These are phyloP conservation scores for Fusarium multiceps DNA, from an alignment of 2,329 filamentous ascomycete species.

Conservation along the genomic window DNA sequence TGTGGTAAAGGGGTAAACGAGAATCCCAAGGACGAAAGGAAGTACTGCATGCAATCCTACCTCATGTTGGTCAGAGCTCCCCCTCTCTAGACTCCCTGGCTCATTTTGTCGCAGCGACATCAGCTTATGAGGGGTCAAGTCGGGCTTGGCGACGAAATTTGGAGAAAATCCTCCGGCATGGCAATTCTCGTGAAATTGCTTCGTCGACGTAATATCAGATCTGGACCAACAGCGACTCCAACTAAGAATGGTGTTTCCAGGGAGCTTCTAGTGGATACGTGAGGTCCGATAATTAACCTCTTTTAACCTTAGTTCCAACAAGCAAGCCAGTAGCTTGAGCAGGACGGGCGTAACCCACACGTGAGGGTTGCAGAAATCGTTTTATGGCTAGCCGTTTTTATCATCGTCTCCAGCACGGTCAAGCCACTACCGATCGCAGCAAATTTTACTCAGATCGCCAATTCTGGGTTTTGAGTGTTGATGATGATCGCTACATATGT, in stretches of 20 bases:
- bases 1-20: background rate
- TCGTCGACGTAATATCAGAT: background rate
- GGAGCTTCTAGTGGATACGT: constrained; percentile 14
- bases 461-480: too few species aligned
- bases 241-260: constrained; percentile 1
- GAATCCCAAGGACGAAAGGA: background rate
- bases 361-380: constrained; percentile 13
- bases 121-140: background rate
- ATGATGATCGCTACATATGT: background rate
- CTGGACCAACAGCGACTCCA: background rate
- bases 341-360: constrained; percentile 24
- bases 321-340: background rate
- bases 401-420: background rate
- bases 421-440: background rate
- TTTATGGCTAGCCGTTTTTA: background rate
- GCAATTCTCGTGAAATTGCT: background rate
- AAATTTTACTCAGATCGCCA: background rate
- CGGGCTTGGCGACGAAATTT: constrained; percentile 3
- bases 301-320: background rate
- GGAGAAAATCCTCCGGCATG: constrained; percentile 5
- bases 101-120: background rate
- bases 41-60: background rate
- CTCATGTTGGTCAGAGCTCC: background rate
- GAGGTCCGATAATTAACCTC: background rate
- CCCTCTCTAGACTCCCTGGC: background rate